Evolutionary conservation across 2,329 filamentous ascomycete genomes (phyloP).

Genomic region (Fusarium fujikuroi): DNA sequence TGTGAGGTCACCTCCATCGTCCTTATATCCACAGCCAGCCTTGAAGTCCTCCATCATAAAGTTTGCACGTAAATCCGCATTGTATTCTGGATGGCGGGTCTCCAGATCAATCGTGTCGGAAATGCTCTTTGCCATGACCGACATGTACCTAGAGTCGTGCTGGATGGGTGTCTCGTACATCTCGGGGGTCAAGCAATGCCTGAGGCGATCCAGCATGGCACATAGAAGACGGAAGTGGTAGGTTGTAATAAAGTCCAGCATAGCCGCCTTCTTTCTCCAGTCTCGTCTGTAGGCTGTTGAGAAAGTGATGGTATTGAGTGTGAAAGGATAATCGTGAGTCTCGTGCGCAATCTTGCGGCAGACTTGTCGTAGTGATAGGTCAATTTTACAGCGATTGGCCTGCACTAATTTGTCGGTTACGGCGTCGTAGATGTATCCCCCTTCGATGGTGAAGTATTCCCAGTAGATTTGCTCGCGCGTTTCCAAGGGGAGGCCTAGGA

Average conservation of each 20-base stretch:
- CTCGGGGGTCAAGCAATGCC: neutral
- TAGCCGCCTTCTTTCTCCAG: neutral
- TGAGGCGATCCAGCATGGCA: no score
- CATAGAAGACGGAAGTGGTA: no score
- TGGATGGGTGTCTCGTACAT: neutral
- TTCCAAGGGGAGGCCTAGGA: slow-evolving; percentile 15
- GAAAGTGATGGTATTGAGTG: slow-evolving; percentile 11
- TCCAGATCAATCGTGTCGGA: no score
- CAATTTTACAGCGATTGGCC: neutral
- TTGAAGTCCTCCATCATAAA: no score
- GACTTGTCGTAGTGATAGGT: neutral
- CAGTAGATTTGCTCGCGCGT: slow-evolving; percentile 16
- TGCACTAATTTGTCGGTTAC: neutral
- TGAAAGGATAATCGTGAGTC: neutral
- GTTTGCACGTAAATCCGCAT: no score
- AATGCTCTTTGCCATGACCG: no score
- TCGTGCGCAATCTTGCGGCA: neutral
- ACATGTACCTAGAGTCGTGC: neutral
- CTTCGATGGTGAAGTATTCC: slow-evolving; percentile 4
- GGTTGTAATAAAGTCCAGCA: rapidly evolving
- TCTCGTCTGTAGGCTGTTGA: slow-evolving; percentile 2
- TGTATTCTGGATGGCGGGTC: no score
- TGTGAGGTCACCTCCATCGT: no score
- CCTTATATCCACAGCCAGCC: no score
- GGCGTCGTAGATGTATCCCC: slow-evolving; percentile 10